Conservation (phyloP, 1,284 basidiomycete species). For the Ceratobasidium sp. region DNA sequence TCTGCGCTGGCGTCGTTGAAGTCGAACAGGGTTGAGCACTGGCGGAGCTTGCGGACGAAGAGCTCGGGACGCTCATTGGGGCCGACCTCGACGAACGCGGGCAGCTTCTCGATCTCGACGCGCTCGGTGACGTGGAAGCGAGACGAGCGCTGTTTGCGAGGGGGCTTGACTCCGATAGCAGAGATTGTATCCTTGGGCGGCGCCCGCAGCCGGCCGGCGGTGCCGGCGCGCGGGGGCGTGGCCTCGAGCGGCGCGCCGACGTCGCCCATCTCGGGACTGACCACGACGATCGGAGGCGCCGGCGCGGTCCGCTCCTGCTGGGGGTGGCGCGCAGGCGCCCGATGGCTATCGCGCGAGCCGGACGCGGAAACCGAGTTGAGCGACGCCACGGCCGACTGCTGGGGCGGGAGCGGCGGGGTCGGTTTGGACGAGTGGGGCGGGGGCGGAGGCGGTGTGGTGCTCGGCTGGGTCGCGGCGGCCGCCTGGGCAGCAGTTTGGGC, state of each 20-base stretch:
- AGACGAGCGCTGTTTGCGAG: slow-evolving; percentile 94
- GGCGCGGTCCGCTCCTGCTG: slow-evolving; percentile 53
- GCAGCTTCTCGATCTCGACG: slow-evolving; percentile 95
- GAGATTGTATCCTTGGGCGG: slow-evolving; percentile 95
- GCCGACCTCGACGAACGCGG: slow-evolving; percentile 93
- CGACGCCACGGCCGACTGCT: slow-evolving; percentile 25
- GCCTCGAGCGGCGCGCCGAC: slow-evolving; percentile 52
- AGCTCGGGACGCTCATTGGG: slow-evolving; percentile 89
- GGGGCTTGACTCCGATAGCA: slow-evolving; percentile 93
- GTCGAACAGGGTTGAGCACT: slow-evolving; percentile 97
- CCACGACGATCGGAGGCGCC: slow-evolving; percentile 89
- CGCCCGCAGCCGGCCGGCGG: slow-evolving; percentile 72
- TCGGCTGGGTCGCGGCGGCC: slow-evolving; percentile 42
- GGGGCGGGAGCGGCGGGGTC: slow-evolving; percentile 58
- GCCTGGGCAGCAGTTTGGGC: slow-evolving; percentile 44
- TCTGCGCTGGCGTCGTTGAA: slow-evolving; percentile 98
- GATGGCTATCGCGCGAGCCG: slow-evolving; percentile 43
- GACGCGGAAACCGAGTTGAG: slow-evolving; percentile 45
- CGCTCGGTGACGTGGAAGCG: slow-evolving; percentile 96
- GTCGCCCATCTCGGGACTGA: slow-evolving; percentile 74
- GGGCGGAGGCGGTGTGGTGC: slow-evolving; percentile 62
- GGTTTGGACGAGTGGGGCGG: slow-evolving; percentile 74
- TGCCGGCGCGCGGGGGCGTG: slow-evolving; percentile 70
- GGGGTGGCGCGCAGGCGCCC: slow-evolving; percentile 56
- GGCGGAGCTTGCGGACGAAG: slow-evolving; percentile 95